phyloP scores from a whole-genome alignment of 345 rosid genomes.

The Xanthoceras sorbifolium region DNA sequence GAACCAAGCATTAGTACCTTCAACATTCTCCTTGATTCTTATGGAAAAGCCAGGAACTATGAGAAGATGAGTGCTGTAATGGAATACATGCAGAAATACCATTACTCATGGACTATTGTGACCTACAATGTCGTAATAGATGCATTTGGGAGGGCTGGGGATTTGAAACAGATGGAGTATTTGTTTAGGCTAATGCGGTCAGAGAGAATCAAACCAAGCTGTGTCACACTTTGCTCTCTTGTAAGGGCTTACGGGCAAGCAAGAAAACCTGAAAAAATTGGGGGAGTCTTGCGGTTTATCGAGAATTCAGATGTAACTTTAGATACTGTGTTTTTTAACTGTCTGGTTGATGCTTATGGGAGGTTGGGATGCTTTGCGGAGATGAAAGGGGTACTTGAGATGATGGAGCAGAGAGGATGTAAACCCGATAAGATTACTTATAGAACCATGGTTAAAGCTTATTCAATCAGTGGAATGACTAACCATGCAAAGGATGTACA shows the following conservation, averaged over 20 bases:
- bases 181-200: constrained; percentile 81
- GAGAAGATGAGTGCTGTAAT: constrained; percentile 91
- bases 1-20: constrained; percentile 86
- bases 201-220: constrained; percentile 80
- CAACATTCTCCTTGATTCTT: constrained; percentile 83
- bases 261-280: constrained; percentile 66
- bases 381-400: constrained; percentile 79
- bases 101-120: constrained; percentile 88
- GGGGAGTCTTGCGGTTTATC: constrained; percentile 66
- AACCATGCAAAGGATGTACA: constrained; percentile 64
- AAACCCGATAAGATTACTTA: constrained; percentile 79
- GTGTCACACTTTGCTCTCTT: constrained; percentile 85
- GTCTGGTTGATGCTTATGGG: constrained; percentile 89
- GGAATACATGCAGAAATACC: constrained; percentile 93
- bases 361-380: constrained; percentile 80
- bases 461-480: constrained; percentile 62
- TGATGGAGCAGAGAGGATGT: constrained; percentile 70
- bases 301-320: constrained; percentile 76
- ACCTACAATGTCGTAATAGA: constrained; percentile 93
- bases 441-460: constrained; percentile 85
- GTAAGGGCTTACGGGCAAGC: constrained; percentile 82
- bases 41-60: constrained; percentile 71
- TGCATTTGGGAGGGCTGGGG: constrained; percentile 86
- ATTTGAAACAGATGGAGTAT: constrained; percentile 87
- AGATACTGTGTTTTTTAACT: constrained; percentile 82